Base-by-base conservation (phyloP, 108 stramenopile genomes). In the Cyclotella cryptica region DNA sequence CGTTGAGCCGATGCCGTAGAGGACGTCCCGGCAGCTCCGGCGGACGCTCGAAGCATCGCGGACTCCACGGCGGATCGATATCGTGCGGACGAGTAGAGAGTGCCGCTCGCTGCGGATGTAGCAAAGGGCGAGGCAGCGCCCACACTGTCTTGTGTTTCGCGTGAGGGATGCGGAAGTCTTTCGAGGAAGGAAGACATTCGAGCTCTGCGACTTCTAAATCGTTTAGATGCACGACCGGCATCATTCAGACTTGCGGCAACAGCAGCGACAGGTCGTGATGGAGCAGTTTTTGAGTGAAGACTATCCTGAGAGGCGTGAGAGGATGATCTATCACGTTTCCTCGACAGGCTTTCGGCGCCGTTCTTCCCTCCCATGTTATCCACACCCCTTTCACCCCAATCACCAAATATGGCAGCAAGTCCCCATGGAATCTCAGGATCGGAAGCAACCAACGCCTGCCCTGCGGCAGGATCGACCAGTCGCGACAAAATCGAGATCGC, bases 381-480 rank as follows among this genome's bases (percentile, higher is more conserved):
- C 17, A 12, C 24, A 21, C 55, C 11, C 40, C 35, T 47, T 10
- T 29, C 61, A 35, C 12, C 51, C 10, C 14, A 43, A 15, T 27
- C 57, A 7, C 66, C 46, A 21, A 58, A 58, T 6, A 54, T n/a
- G 10, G 21, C 17, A 7, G 30, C 46, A 18, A 67, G 39, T 46
- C 53, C 73, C 68, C 72, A 70, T 30, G 67, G 73, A 11, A 71
- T 69, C 10, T 74, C 80, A 10, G 66, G 57, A 40, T 81, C 73
- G 19, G 61, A 40, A n/a, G 64, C 62, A 40, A 81, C 80, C 41
- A 81, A 47, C n/a, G 71, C 71, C 45, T 42, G 52, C 14, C 74
- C 71, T 12, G 81, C 81, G 15, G 64, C 64, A 1, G 77, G 77
- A 72, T 83, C 81, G 39, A 83, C 72, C 21, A 83, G 53, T 28